Base-by-base conservation (phyloP, 345 rosid species). In the Xanthoceras sorbifolium region DNA sequence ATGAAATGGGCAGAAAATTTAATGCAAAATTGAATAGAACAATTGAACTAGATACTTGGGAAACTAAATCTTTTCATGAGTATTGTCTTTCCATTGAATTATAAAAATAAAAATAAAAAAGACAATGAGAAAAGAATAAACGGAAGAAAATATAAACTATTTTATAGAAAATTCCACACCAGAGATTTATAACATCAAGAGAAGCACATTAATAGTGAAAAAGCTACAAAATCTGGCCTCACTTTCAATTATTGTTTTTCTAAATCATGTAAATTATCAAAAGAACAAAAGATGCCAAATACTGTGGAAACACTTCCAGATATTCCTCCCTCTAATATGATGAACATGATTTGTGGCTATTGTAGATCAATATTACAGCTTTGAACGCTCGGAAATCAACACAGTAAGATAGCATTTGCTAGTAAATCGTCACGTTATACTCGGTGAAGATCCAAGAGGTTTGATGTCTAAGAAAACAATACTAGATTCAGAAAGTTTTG, bases 381-480 rank as follows among this genome's bases (percentile, higher is more conserved):
- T 57, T 44, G 55, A 34, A 31, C 15, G 62, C 67, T 36, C 32
- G 64, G 22, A 57, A 52, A 73, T 65, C 62, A 76, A 74, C 67
- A 25, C 14, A 55, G 31, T 14, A 18, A 57, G 68, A 57, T 44
- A 34, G 64, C 38, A 31, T 61, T 15, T 25, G 14, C 22, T 20
- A 64, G 46, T 38, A 34, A 57, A 64, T 60, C 78, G 65, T 34
- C 64, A 73, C 55, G 48, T 5, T 54, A 80, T 64, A 67, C 78
- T 63, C 25, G 31, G 40, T 38, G 64, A 22, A 72, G 57, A 40
- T 36, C 20, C 42, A 38, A 44, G 55, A 69, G 31, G 67, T 61
- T 20, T 55, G 61, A 55, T 55, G 31, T 50, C 14, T 40, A n/a
- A 32, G 64, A 31, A 52, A 38, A 44, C 55, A 62, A 44, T 17